A percentile compares a stretch with the other conserved stretches of the same genome.
Conservation (phyloP, 257 asterid species). For the Catharanthus roseus region DNA sequence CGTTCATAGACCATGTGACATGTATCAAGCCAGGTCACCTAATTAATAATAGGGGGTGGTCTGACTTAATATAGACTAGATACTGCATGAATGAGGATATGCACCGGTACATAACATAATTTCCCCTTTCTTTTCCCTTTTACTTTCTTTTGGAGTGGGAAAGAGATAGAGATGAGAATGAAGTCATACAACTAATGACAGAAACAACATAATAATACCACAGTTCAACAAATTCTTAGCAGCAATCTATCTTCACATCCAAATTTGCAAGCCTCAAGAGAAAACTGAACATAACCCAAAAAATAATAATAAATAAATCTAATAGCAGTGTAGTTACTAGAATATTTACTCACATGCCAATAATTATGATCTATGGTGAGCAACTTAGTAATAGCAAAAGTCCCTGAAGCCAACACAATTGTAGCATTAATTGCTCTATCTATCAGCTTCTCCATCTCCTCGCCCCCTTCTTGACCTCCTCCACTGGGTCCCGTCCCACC, state of each 20-base stretch:
- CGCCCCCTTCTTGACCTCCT: conserved; percentile 28
- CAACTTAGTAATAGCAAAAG: conserved; percentile 73
- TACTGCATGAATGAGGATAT: no score
- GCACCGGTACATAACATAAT: no score
- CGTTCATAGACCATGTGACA: no score
- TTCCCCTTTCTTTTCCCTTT: neutral
- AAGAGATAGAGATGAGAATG: neutral
- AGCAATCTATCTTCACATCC: neutral
- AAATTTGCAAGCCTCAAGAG: neutral
- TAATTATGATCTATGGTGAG: conserved; percentile 73
- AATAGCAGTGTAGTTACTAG: neutral
- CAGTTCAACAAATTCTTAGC: neutral
- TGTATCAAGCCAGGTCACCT: no score
- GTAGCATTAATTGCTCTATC: conserved; percentile 74
- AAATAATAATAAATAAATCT: no score
- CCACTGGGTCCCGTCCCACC: conserved; percentile 34
- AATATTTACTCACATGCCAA: conserved; percentile 64
- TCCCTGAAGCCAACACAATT: conserved; percentile 69
- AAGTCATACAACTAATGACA: neutral
- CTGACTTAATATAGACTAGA: no score
- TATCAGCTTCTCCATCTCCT: conserved; percentile 37
- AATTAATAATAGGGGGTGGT: no score
- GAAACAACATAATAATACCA: neutral
- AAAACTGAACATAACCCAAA: neutral
- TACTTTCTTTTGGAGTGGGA: neutral